Evolutionary conservation across 208 protist genomes (phyloP), one percentile per base, ranked within the genome.

Genomic region (Sergeia podlipaevii): DNA sequence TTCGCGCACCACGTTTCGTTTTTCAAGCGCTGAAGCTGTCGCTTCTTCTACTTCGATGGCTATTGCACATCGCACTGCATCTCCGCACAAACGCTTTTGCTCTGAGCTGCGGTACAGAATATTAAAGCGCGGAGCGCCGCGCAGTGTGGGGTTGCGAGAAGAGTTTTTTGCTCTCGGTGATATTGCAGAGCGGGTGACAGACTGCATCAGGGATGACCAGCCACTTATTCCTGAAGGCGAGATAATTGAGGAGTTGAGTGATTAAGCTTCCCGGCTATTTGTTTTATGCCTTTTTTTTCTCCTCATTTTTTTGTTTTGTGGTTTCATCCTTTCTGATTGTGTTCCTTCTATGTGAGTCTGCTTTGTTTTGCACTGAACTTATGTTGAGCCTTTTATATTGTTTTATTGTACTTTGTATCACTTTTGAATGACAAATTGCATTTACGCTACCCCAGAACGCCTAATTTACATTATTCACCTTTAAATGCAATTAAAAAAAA

Each of bases 181-280:
- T n/a, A n/a, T n/a, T n/a, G n/a, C n/a, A n/a, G n/a, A n/a, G n/a
- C n/a, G n/a, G n/a, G n/a, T n/a, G n/a, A n/a, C n/a, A n/a, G n/a
- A n/a, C n/a, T n/a, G n/a, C n/a, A n/a, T n/a, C n/a, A n/a, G n/a
- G n/a, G n/a, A n/a, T n/a, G n/a, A n/a, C n/a, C n/a, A 18, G 39
- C 61, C 65, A 24, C 45, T 66, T 4, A 43, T 79, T 15, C 67
- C 70, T 27, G 70, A 69, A 4, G 74, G 64, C 20, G 77, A 80
- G 20, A 59, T 52, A 0, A 79, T 84, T 71, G 70, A 78, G 33
- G 77, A 84, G 4, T 79, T 72, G 45, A 74, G 67, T 27, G 77
- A 84, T 36, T 84, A 47, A 46, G 18, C 3, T n/a, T n/a, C n/a
- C 15, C n/a, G 18, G 34, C 42, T 37, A 23, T 2, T 37, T 53